Percentiles rank a stretch among this genome's conserved stretches.
phyloP scores from a whole-genome alignment of 2,329 filamentous ascomycete genomes.

The Clarireedia monteithiana region DNA sequence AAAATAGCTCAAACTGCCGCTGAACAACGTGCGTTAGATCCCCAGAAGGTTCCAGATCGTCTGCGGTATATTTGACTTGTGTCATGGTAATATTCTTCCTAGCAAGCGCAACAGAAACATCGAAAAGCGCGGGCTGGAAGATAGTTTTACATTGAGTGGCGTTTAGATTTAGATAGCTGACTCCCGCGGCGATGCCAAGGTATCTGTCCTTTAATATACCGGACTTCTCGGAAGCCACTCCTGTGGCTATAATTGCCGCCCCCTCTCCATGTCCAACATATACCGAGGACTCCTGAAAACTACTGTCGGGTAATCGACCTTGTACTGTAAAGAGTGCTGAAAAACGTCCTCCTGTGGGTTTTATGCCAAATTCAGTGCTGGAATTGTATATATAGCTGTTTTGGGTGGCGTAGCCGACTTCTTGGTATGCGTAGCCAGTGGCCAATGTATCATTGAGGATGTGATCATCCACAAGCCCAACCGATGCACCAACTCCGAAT shows the following conservation, averaged over 20 bases:
- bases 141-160: constrained; percentile 8
- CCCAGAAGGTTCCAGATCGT: constrained; percentile 6
- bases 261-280: neutral
- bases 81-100: constrained; percentile 3
- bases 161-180: constrained; percentile 10
- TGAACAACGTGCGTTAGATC: constrained; percentile 7
- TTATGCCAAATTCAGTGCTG: constrained; percentile 29
- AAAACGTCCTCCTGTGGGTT: neutral
- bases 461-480: neutral
- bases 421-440: constrained; percentile 28
- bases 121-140: constrained; percentile 2
- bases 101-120: constrained; percentile 3
- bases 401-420: constrained; percentile 28
- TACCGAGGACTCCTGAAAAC: neutral
- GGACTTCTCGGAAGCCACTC: no score
- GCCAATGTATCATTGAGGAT: constrained; percentile 1
- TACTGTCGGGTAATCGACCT: constrained; percentile 8
- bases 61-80: neutral
- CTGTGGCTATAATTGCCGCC: no score
- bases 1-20: constrained; percentile 13
- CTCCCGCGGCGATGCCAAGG: neutral
- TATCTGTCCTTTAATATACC: neutral
- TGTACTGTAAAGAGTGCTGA: neutral
- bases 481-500: neutral
- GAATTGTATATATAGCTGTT: constrained; percentile 33